These are phyloP conservation scores for Aspergillus carlsbadensis DNA, from an alignment of 495 filamentous ascomycete genomes.

Conservation along the genomic window DNA sequence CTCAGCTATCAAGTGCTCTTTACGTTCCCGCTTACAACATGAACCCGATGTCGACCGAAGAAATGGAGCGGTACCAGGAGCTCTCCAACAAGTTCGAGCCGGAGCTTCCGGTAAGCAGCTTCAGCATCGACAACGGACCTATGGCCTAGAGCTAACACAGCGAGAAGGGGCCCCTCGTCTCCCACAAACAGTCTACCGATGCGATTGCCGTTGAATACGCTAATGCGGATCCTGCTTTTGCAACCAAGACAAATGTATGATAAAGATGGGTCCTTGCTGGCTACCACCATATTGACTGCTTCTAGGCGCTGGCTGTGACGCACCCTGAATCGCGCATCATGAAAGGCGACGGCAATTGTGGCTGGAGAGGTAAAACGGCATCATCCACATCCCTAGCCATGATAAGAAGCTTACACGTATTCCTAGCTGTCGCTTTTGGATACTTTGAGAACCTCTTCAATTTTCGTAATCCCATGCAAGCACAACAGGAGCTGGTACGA, in stretches of 20 bases:
- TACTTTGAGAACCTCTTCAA: conserved; percentile 86
- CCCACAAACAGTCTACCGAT: conserved; percentile 72
- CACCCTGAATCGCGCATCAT: conserved; percentile 87
- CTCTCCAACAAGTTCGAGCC: conserved; percentile 65
- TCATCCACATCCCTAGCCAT: conserved; percentile 20
- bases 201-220: conserved; percentile 85
- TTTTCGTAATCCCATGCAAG: conserved; percentile 58
- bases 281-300: conserved; percentile 20
- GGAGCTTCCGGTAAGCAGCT: conserved; percentile 55
- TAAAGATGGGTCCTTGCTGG: background rate
- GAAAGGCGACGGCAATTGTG: conserved; percentile 93
- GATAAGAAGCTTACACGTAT: conserved; percentile 16
- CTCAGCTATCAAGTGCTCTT: conserved; percentile 25
- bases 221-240: conserved; percentile 81
- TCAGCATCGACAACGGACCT: background rate
- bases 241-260: conserved; percentile 83
- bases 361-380: conserved; percentile 89
- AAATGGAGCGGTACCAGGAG: conserved; percentile 54
- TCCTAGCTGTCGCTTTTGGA: conserved; percentile 80
- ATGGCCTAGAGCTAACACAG: conserved; percentile 7
- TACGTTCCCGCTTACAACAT: conserved; percentile 32
- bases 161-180: conserved; percentile 70
- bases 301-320: conserved; percentile 73
- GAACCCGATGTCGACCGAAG: conserved; percentile 48
- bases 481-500: conserved; percentile 67